Evolutionary conservation across 2,329 filamentous ascomycete species (phyloP).

Genomic region (Botryotinia narcissicola): DNA sequence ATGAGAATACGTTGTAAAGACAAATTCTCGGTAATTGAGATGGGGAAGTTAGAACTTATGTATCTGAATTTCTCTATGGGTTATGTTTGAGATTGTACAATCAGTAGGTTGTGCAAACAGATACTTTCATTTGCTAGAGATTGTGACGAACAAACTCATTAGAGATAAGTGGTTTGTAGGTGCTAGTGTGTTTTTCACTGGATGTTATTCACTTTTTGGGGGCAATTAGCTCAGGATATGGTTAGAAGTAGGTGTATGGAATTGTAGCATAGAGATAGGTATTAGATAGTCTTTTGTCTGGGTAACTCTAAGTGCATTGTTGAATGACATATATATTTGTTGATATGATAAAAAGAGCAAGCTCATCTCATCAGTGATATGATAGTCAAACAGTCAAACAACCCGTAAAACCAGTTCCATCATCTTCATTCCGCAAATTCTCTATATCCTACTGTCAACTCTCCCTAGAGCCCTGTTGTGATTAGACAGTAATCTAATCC

Average conservation of each 20-base stretch:
- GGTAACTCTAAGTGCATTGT: neutral
- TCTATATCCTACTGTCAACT: too few species aligned
- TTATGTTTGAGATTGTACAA: neutral
- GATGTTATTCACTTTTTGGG: neutral
- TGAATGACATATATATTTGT: neutral
- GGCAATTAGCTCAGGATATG: neutral
- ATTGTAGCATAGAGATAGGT: neutral
- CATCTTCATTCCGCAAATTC: neutral
- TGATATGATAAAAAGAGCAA: neutral
- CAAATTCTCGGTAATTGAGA: neutral
- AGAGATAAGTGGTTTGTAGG: neutral
- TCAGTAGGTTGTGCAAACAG: neutral
- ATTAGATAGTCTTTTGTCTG: neutral
- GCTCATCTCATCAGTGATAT: neutral
- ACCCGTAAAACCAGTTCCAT: neutral
- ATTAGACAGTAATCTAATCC: neutral
- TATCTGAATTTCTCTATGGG: neutral
- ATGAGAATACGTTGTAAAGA: neutral
- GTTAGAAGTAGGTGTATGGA: neutral
- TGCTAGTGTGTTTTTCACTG: neutral
- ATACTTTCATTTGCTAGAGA: neutral
- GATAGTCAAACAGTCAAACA: neutral
- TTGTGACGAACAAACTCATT: neutral
- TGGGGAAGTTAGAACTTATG: accelerated
- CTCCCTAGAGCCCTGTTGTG: too few species aligned